A percentile compares a stretch with the other conserved stretches of the same genome.
Conservation (phyloP, 2,329 filamentous ascomycete species). For the Phyllosticta capitalensis region DNA sequence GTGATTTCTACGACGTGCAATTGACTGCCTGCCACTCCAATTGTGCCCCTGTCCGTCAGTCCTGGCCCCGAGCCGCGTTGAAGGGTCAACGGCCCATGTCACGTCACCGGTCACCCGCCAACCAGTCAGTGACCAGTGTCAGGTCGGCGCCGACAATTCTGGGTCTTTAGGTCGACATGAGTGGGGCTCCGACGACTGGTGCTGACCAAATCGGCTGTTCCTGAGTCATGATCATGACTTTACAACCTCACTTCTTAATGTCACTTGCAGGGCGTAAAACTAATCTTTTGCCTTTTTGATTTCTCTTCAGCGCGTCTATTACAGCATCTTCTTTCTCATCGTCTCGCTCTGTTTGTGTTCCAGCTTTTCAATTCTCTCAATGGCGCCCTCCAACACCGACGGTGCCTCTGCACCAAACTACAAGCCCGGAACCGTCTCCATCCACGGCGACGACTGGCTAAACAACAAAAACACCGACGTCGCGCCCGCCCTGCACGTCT, state of each 20-base stretch:
- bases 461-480: conserved; percentile 62
- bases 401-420: conserved; percentile 20
- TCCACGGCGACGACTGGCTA: conserved; percentile 74
- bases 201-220: too few species aligned
- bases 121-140: background rate
- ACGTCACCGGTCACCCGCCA: background rate
- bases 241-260: too few species aligned
- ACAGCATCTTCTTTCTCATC: background rate
- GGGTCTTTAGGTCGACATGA: too few species aligned
- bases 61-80: background rate
- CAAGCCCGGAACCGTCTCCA: conserved; percentile 58
- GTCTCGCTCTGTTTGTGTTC: background rate
- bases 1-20: too few species aligned
- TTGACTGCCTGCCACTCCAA: background rate
- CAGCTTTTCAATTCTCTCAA: background rate
- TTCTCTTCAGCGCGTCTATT: background rate
- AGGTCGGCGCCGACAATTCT: background rate
- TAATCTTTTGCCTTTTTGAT: background rate
- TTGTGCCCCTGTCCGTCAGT: background rate
- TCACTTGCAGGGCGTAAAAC: background rate
- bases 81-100: background rate
- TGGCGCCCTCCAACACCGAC: conserved; percentile 5
- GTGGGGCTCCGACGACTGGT: background rate
- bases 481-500: conserved; percentile 80
- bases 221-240: too few species aligned